phyloP scores from a whole-genome alignment of 2,329 filamentous ascomycete species.

The Neopestalotiopsis sp. region DNA sequence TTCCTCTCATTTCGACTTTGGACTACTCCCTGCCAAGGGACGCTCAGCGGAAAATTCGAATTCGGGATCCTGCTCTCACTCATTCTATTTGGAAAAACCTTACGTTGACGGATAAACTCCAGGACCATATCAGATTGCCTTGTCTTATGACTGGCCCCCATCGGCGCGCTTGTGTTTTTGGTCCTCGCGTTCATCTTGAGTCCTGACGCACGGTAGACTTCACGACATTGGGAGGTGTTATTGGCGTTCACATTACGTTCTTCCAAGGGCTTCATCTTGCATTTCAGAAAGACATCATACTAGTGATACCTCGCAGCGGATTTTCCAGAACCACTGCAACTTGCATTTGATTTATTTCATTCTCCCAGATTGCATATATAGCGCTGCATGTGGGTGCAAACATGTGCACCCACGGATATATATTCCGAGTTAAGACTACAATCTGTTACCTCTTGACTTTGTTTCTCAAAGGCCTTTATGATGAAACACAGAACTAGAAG shows the following conservation, averaged over 20 bases:
- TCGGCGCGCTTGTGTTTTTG: slow-evolving; percentile 14
- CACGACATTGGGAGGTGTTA: slow-evolving; percentile 9
- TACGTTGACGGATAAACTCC: slow-evolving; percentile 11
- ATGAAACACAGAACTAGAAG: no score
- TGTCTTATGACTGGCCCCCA: slow-evolving; percentile 20
- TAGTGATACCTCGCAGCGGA: slow-evolving; percentile 21
- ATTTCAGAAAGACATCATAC: slow-evolving; percentile 19
- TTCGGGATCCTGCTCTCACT: neutral
- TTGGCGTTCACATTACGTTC: neutral
- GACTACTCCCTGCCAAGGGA: neutral
- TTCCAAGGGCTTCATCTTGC: slow-evolving; percentile 1
- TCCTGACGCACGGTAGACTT: neutral
- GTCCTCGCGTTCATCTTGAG: slow-evolving; percentile 8
- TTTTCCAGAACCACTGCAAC: slow-evolving; percentile 12
- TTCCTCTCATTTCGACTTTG: neutral
- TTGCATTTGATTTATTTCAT: slow-evolving; percentile 3
- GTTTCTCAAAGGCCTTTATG: no score
- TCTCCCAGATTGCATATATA: slow-evolving; percentile 7
- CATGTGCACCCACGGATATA: neutral
- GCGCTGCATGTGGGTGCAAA: neutral
- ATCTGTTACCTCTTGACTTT: no score
- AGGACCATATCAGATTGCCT: slow-evolving; percentile 21
- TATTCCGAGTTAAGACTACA: neutral
- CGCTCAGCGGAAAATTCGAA: neutral
- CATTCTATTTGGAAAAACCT: neutral